Evolutionary conservation across 139 green algal species (phyloP).

Genomic region (Chlorella ohadii): DNA sequence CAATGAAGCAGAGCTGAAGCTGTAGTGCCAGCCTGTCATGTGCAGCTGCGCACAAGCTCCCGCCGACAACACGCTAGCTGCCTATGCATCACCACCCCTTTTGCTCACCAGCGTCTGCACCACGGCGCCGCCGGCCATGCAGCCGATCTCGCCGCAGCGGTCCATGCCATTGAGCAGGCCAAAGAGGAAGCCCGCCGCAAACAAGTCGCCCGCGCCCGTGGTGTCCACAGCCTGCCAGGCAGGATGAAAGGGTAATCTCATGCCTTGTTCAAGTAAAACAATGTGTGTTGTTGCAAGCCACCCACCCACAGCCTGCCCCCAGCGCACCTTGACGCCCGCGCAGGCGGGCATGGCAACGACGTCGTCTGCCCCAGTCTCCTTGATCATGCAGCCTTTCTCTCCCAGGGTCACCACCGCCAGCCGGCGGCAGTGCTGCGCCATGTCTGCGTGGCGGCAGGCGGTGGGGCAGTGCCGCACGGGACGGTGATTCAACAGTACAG

Average conservation of each 20-base stretch:
- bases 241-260: not conserved
- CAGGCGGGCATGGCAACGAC: slow-evolving; percentile 51
- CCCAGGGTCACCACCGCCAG: slow-evolving; percentile 69
- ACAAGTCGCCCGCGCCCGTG: slow-evolving; percentile 76
- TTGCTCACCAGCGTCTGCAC: slow-evolving; percentile 58
- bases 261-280: too few relatives aligned
- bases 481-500: not conserved
- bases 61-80: too few relatives aligned
- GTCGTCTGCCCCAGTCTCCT: slow-evolving; percentile 13
- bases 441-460: slow-evolving; percentile 41
- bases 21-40: too few relatives aligned
- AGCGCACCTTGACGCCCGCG: slow-evolving; percentile 44
- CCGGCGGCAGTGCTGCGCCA: slow-evolving; percentile 47
- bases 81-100: too few relatives aligned
- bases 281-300: too few relatives aligned
- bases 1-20: too few relatives aligned
- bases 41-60: too few relatives aligned
- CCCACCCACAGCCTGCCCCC: too few relatives aligned
- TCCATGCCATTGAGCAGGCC: too few relatives aligned
- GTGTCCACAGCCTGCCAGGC: slow-evolving; percentile 56
- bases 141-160: slow-evolving; percentile 65
- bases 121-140: slow-evolving; percentile 67
- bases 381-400: slow-evolving; percentile 62
- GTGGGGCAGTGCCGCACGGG: not conserved
- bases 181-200: slow-evolving; percentile 75